Evolutionary conservation across 768 basidiomycete species (phyloP).

Genomic region (Naganishia friedmannii): DNA sequence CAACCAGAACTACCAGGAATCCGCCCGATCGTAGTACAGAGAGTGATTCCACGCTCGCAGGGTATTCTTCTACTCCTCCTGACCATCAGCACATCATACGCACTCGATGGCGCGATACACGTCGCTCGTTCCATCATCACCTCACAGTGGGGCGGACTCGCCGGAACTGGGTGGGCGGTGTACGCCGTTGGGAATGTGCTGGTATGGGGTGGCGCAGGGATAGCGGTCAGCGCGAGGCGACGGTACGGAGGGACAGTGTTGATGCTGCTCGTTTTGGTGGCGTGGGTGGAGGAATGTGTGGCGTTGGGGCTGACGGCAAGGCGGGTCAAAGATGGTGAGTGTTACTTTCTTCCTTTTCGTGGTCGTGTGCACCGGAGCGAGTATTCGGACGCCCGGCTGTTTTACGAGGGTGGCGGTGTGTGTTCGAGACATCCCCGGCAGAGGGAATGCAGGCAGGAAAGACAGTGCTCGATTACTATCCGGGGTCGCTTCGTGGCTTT

Average conservation of each 20-base stretch:
- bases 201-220: background rate
- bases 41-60: slow-evolving; percentile 68
- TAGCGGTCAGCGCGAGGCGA: slow-evolving; percentile 34
- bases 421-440: too few relatives aligned
- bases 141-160: slow-evolving; percentile 60
- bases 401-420: too few relatives aligned
- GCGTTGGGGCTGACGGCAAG: slow-evolving; percentile 38
- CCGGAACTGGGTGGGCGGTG: slow-evolving; percentile 27
- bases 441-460: too few relatives aligned
- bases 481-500: too few relatives aligned
- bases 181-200: slow-evolving; percentile 37
- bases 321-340: slow-evolving; percentile 39
- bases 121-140: slow-evolving; percentile 65
- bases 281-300: slow-evolving; percentile 36
- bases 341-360: too few relatives aligned
- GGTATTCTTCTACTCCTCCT: slow-evolving; percentile 71
- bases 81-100: slow-evolving; percentile 67
- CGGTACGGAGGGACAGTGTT: slow-evolving; percentile 39
- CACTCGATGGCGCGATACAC: slow-evolving; percentile 73
- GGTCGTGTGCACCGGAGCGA: too few relatives aligned
- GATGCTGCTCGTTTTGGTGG: slow-evolving; percentile 34
- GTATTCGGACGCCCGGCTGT: too few relatives aligned
- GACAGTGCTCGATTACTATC: too few relatives aligned
- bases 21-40: slow-evolving; percentile 56
- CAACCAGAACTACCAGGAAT: slow-evolving; percentile 38